Evolutionary conservation across 768 basidiomycete species (phyloP), one percentile per base, ranked within the genome.

Genomic region (Kwoniella mangroviensis): DNA sequence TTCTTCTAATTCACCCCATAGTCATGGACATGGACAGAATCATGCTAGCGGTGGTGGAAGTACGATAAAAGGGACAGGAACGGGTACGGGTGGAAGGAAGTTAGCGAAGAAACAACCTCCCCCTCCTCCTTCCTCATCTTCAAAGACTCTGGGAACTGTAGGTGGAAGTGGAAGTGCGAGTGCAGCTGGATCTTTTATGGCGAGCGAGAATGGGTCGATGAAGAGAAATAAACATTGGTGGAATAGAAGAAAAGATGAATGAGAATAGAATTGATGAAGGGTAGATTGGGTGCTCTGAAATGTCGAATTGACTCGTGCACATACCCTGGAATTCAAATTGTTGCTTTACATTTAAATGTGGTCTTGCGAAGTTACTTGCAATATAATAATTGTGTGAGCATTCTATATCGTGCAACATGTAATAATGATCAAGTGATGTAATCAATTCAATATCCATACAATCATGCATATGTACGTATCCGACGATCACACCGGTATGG

Each of bases 161-260:
- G 12, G 43, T 43, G 60, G 4, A 7, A 40, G 22, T 24, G 26
- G 13, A 59, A 40, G 6, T 40, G 10, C 5, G 26, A 34, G 58
- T 26, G 34, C 13, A 6, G 42, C 15, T 34, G 62, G 52, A 26
- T 22, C 15, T 1, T n/a, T 40, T 24, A n/a, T 34, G 34, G 49
- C 15, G 34, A 43, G 28, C 54, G 22, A 51, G 63, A 52, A 57
- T 43, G 64, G 64, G 19, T 24, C 64, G 41, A 10, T 55, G 41
- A 56, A 41, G 40, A 28, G 24, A 22, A 67, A 67, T 56, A 67
- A 53, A 41, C 56, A 67, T 59, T 67, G 65, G 65, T 67, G 65
- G 65, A 59, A 59, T 67, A 19, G 65, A 43, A 67, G 59, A n/a
- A 66, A 57, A 40, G 54, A 52, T 59, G 28, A 59, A 19, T 59